phyloP scores from a whole-genome alignment of 768 basidiomycete genomes.

The Mrakia blollopis region DNA sequence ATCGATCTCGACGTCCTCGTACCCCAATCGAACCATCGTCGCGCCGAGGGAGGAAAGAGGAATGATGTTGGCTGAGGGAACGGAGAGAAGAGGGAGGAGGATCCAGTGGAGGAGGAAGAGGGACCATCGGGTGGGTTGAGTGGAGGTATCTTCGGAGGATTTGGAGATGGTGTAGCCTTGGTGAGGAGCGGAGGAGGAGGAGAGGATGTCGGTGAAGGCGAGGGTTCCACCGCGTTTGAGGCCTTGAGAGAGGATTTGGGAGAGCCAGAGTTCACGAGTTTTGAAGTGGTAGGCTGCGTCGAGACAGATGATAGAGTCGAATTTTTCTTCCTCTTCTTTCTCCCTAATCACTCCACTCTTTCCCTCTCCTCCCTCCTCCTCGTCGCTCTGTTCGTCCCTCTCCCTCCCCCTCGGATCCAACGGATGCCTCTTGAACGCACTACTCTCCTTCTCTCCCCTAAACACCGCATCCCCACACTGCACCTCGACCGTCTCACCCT shows the following conservation, averaged over 20 bases:
- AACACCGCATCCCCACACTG: slow-evolving; percentile 28
- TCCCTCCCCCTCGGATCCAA: slow-evolving; percentile 43
- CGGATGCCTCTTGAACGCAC: slow-evolving; percentile 46
- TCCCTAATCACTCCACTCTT: too few species aligned
- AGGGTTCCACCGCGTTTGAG: slow-evolving; percentile 54
- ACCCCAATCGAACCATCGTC: slow-evolving; percentile 54
- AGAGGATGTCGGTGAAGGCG: slow-evolving; percentile 61
- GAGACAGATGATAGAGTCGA: slow-evolving; percentile 51
- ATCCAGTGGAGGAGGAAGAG: neutral
- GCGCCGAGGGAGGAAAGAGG: slow-evolving; percentile 50
- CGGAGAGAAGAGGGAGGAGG: slow-evolving; percentile 34
- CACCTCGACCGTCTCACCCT: slow-evolving; percentile 5
- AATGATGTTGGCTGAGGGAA: slow-evolving; percentile 54
- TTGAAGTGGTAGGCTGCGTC: slow-evolving; percentile 69
- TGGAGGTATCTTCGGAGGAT: neutral
- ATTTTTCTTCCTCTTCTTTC: neutral
- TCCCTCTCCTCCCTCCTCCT: neutral
- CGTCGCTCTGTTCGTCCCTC: neutral
- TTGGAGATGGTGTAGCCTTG: neutral
- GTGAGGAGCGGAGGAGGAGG: neutral
- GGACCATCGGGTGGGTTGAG: neutral
- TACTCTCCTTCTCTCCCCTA: slow-evolving; percentile 16
- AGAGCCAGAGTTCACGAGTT: slow-evolving; percentile 53
- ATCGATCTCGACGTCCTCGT: slow-evolving; percentile 53
- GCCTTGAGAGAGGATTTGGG: slow-evolving; percentile 49